These are phyloP conservation scores for Sungouiella thailandica DNA, from an alignment of 805 yeast species.

Conservation along the genomic window DNA sequence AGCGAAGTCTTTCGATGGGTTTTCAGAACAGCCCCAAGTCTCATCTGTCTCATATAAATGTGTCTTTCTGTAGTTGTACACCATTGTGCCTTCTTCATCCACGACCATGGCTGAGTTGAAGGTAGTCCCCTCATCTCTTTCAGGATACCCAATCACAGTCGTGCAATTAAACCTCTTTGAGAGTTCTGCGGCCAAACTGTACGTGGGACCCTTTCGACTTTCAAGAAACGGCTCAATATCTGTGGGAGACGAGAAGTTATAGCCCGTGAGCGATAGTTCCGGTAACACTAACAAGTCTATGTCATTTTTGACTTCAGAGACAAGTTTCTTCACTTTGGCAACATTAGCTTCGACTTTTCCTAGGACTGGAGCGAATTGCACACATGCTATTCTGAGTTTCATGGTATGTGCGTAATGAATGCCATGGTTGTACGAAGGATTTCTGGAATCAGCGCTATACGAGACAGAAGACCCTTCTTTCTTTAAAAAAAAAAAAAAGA, in stretches of 20 bases:
- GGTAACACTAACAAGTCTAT: slow-evolving; percentile 77
- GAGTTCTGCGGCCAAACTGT: slow-evolving; percentile 51
- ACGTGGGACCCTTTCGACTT: slow-evolving; percentile 42
- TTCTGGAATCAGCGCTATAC: too few species aligned
- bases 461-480: too few species aligned
- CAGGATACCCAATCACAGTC: slow-evolving; percentile 83
- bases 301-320: slow-evolving; percentile 23
- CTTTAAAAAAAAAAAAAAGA: too few species aligned
- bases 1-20: slow-evolving; percentile 51
- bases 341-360: slow-evolving; percentile 56
- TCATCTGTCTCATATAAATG: slow-evolving; percentile 77
- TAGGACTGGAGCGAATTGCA: slow-evolving; percentile 63
- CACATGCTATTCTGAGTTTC: slow-evolving; percentile 54
- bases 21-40: slow-evolving; percentile 72
- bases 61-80: slow-evolving; percentile 70
- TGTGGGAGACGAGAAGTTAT: slow-evolving; percentile 48
- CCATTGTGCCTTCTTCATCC: slow-evolving; percentile 49
- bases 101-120: slow-evolving; percentile 73
- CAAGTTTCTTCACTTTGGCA: slow-evolving; percentile 38
- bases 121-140: slow-evolving; percentile 34
- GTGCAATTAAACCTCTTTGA: slow-evolving; percentile 52
- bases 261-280: slow-evolving; percentile 82
- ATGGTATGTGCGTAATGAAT: too few species aligned
- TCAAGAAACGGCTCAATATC: slow-evolving; percentile 61
- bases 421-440: too few species aligned